Evolutionary conservation across 495 filamentous ascomycete species (phyloP), one percentile per base, ranked within the genome.

Genomic region (Hypomontagnella submonticulosa): DNA sequence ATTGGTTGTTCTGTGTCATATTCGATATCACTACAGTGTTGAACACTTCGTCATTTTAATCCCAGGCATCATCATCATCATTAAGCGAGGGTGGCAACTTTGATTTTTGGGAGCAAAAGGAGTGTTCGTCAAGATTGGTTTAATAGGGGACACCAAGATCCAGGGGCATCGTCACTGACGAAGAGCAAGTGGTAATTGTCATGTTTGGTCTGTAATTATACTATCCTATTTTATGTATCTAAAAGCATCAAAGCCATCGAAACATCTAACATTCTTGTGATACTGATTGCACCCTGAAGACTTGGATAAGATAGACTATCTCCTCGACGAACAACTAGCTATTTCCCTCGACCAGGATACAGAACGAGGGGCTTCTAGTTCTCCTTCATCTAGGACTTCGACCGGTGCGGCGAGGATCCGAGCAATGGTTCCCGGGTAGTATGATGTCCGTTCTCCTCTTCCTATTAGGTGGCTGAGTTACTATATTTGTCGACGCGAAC

Each of bases 121-220:
- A 40, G 33, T 23, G 20, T 10, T 3, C 27, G 10, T 30, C 32
- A 12, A 58, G 33, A 40, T 54, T 32, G 54, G 47, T 12, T 57
- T 57, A 50, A 56, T 57, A 42, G 33, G 54, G 23, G 41, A 27
- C 15, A 53, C 18, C 37, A 55, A 55, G 49, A 59, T 41, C 11
- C 34, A 23, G 61, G 13, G 46, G 37, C n/a, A 19, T 5, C 40
- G 34, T 33, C 30, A 15, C 10, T 34, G 48, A 34, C 16, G 47
- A 55, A 38, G 62, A 55, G 55, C 33, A 53, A 40, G 49, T 54
- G 55, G 49, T 66, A 59, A n/a, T 37, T 40, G 16, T 37, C 19
- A 51, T 57, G 23, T 50, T 15, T 63, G 38, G 9, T 4, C 20
- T 63, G 59, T 63, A 57, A 51, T 57, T 47, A 13, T 47, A 47